Evolutionary conservation across 768 basidiomycete genomes (phyloP).

Genomic region (Macrocybe gigantea): DNA sequence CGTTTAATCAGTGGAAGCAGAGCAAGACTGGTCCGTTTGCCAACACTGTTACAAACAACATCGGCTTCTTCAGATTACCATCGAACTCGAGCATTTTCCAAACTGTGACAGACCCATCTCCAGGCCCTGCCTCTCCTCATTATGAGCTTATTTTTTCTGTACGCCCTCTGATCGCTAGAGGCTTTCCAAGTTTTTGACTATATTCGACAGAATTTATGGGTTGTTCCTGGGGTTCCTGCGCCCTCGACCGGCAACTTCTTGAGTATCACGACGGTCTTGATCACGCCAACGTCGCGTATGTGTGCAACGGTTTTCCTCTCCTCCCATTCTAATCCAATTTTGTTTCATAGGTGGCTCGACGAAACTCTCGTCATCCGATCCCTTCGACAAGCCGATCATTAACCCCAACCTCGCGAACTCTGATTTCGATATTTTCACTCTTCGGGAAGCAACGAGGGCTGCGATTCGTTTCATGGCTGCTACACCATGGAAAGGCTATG

Average conservation of each 20-base stretch:
- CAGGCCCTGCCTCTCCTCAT: constrained; percentile 8
- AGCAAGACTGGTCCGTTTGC: constrained; percentile 14
- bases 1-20: constrained; percentile 13
- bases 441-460: constrained; percentile 5
- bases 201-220: neutral
- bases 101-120: constrained; percentile 5
- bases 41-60: constrained; percentile 11
- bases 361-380: constrained; percentile 1
- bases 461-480: constrained; percentile 4
- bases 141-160: constrained; percentile 7
- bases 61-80: constrained; percentile 7
- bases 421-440: constrained; percentile 6
- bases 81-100: neutral
- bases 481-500: constrained; percentile 3
- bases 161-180: neutral
- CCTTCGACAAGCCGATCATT: constrained; percentile 9
- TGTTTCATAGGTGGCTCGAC: constrained; percentile 4
- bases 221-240: neutral
- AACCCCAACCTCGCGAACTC: constrained; percentile 24
- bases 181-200: neutral
- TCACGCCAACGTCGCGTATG: constrained; percentile 2
- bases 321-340: neutral
- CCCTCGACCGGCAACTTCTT: neutral
- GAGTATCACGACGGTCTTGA: neutral
- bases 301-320: neutral